Evolutionary conservation across 2,329 filamentous ascomycete genomes (phyloP), one percentile per base, ranked within the genome.

Genomic region (Trichophyton rubrum): DNA sequence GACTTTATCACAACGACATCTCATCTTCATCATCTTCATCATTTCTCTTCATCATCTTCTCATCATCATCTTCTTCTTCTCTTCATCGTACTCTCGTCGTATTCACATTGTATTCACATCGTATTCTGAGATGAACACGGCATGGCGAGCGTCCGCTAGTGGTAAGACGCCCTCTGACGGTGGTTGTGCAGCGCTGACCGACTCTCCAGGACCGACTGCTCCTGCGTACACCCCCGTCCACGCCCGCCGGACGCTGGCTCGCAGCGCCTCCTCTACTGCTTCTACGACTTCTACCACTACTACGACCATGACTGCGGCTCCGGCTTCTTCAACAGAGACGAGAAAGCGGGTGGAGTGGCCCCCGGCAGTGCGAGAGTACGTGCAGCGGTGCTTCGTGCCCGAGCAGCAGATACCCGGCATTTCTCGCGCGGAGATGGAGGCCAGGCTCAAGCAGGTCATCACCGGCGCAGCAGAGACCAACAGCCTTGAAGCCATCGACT

Each of bases 361-460:
- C 35, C 78, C 83, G 49, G 83, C 86, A n/a, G 89, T 97, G 62
- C 88, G 90, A 67, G 79, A 82, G 66, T 97, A 96, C 75, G 92
- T 97, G 35, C 87, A 90, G 69, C 85, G 90, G 69, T 91, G 90
- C 27, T 97, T 97, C 71, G 84, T 88, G 58, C 82, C 84, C 27
- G 82, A 85, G 62, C 88, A 90, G 70, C 78, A 85, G 65, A 80
- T 88, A 64, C 68, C 80, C 3, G 80, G 82, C 43, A 82, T 91
- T 53, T 73, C 77, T 58, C 81, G 82, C 59, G 68, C 80, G 59
- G 90, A 95, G 61, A 87, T 96, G 80, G 88, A 96, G 73, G 78
- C 79, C 62, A 95, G 90, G 70, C 78, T 99, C 64, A 96, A 92
- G 74, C 78, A 86, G 63, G 87, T 90, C 66, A 96, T 99, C 71